These are phyloP conservation scores for Brettanomyces anomalus DNA, from an alignment of 805 yeast species.

Conservation along the genomic window DNA sequence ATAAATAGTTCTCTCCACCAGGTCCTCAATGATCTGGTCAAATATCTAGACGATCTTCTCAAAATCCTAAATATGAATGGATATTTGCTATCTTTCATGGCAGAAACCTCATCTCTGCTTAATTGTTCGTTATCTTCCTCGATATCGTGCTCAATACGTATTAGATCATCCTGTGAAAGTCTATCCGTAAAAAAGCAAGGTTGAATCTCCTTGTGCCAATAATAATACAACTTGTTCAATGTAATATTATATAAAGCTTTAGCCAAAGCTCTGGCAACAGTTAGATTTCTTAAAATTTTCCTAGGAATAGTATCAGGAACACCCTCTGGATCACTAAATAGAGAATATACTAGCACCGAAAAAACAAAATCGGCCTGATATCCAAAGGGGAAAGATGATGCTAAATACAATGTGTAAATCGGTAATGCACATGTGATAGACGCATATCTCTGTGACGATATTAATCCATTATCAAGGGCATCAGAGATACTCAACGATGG, in stretches of 20 bases:
- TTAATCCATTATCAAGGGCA: conserved; percentile 1
- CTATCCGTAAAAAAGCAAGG: conserved; percentile 29
- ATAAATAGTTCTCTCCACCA: conserved; percentile 1
- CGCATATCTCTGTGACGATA: neutral
- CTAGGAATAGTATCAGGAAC: neutral
- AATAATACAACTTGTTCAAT: conserved; percentile 28
- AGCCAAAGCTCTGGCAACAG: neutral
- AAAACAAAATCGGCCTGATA: conserved; percentile 1
- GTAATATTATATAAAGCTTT: conserved; percentile 6
- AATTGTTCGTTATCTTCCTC: neutral
- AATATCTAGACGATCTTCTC: neutral
- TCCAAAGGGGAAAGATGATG: conserved; percentile 1
- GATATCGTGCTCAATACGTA: conserved; percentile 1
- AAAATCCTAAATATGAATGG: neutral
- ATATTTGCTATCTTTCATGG: neutral
- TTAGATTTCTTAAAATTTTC: neutral
- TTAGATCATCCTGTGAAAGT: conserved; percentile 12
- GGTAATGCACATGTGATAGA: conserved; percentile 2
- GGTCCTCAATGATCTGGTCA: neutral
- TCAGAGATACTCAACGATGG: conserved; percentile 2
- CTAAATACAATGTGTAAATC: neutral
- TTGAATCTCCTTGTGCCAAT: conserved; percentile 24
- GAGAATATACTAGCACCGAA: neutral
- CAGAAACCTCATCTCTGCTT: neutral
- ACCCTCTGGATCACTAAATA: conserved; percentile 2